Conservation (phyloP, 139 green algal genomes). For the Marvania coccoides region DNA sequence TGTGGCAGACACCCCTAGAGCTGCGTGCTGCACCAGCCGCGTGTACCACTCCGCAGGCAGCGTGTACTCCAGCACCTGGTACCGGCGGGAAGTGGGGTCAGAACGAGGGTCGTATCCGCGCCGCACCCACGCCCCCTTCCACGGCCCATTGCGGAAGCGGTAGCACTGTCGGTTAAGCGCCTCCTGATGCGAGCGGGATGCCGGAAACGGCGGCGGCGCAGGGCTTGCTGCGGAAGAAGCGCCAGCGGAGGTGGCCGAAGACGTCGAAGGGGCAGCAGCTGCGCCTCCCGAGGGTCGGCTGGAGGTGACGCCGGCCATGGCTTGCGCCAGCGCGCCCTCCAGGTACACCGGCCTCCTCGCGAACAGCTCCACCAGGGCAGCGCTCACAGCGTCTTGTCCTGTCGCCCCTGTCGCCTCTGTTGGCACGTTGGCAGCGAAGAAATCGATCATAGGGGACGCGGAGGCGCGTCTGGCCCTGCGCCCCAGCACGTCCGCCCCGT, state of each 20-base stretch:
- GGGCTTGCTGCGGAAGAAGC: not conserved
- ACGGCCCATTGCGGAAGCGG: slow-evolving; percentile 22
- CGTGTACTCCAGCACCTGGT: slow-evolving; percentile 7
- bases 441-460: not conserved
- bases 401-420: not conserved
- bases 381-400: not conserved
- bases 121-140: slow-evolving; percentile 15
- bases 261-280: too few species aligned
- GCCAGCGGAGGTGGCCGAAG: slow-evolving; percentile 1
- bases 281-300: not conserved
- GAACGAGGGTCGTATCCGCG: slow-evolving; percentile 19
- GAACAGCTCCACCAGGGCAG: not conserved
- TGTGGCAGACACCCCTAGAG: too few species aligned
- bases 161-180: slow-evolving; percentile 17
- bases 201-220: not conserved
- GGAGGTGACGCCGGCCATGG: not conserved
- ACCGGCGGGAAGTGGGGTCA: not conserved
- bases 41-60: not conserved
- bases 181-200: not conserved
- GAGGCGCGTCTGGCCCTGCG: not conserved
- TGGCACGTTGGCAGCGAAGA: not conserved
- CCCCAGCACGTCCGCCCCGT: not conserved
- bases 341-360: not conserved
- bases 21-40: not conserved
- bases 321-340: not conserved